Base-by-base conservation (phyloP, 371 early-diverging fungal species). In the Catenaria anguillulae region DNA sequence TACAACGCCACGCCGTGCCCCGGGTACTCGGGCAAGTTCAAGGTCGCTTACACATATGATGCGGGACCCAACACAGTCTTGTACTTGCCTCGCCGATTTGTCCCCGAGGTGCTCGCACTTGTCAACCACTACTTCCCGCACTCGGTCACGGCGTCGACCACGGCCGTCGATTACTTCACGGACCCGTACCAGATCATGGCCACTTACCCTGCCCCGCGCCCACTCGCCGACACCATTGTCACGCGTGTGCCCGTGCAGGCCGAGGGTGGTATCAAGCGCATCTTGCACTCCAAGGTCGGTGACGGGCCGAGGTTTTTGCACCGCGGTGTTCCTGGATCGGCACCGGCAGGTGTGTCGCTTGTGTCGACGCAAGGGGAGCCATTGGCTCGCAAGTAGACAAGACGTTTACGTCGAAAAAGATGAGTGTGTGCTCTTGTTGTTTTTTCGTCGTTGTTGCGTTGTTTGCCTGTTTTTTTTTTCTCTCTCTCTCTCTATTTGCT, bases 41-140 rank as follows among this genome's bases (percentile, higher is more conserved):
- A 79, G 71, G 87, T 86, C 31, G 90, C 88, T 12, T 87, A 87
- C 73, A 92, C 89, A n/a, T 90, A 77, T 68, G 99, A 99, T 71
- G 99, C 99, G 29, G 99, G 99, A 55, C 96, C 99, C 61, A 99
- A 99, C 71, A 93, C 97, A 2, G 97, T 98, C 34, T 85, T 98
- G 64, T 97, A 94, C 68, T 82, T 90, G 24, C 83, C 82, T 60
- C 75, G 80, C 68, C 74, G 82, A 55, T 79, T 92, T 68, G 87
- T 90, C 72, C 72, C 76, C 42, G 90, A 91, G 68, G 82, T 97
- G 60, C 79, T 93, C 34, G 77, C 84, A 63, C 65, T 93, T 56
- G 73, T 93, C 56, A 79, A 87, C 37, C 80, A 84, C 65, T 87
- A 84, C 70, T 93, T 97, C 84, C 93, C 97, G 36, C 67, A 69